Conservation (phyloP, 2,329 filamentous ascomycete species). For the Phialocephala subalpina region DNA sequence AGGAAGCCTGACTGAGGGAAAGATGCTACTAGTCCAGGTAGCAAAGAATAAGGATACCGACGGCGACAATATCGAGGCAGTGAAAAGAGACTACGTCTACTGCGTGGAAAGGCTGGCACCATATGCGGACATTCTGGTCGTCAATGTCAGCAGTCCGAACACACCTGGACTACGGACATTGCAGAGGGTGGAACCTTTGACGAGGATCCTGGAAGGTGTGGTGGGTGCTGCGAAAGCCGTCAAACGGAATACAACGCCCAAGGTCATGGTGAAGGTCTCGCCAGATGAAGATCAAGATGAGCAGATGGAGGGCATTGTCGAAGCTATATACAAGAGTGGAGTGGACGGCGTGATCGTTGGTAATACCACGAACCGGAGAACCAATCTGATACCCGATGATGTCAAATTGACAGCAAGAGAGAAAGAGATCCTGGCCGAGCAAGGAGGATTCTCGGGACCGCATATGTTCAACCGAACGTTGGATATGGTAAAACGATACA, state of each 20-base stretch:
- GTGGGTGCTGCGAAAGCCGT: slow-evolving; percentile 78
- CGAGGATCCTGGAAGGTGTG: slow-evolving; percentile 80
- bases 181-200: slow-evolving; percentile 85
- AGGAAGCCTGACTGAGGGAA: slow-evolving; percentile 79
- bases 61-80: slow-evolving; percentile 83
- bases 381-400: slow-evolving; percentile 73
- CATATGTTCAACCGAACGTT: slow-evolving; percentile 85
- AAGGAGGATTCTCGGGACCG: slow-evolving; percentile 90
- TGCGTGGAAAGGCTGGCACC: slow-evolving; percentile 83
- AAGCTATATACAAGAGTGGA: slow-evolving; percentile 82
- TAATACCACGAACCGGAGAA: slow-evolving; percentile 90
- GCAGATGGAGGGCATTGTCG: slow-evolving; percentile 88
- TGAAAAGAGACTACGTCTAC: slow-evolving; percentile 85
- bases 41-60: slow-evolving; percentile 97
- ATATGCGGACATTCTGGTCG: slow-evolving; percentile 95
- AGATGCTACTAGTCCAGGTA: slow-evolving; percentile 88
- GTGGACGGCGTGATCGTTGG: slow-evolving; percentile 97
- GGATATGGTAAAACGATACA: slow-evolving; percentile 80
- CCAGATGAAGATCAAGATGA: slow-evolving; percentile 89
- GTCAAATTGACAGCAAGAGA: slow-evolving; percentile 73
- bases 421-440: slow-evolving; percentile 72
- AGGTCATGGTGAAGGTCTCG: slow-evolving; percentile 97
- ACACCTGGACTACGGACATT: slow-evolving; percentile 89
- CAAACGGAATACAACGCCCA: slow-evolving; percentile 75
- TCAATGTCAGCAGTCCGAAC: slow-evolving; percentile 97